These are phyloP conservation scores for Hypoxylon trugodes DNA, from an alignment of 495 filamentous ascomycete genomes.

Conservation along the genomic window DNA sequence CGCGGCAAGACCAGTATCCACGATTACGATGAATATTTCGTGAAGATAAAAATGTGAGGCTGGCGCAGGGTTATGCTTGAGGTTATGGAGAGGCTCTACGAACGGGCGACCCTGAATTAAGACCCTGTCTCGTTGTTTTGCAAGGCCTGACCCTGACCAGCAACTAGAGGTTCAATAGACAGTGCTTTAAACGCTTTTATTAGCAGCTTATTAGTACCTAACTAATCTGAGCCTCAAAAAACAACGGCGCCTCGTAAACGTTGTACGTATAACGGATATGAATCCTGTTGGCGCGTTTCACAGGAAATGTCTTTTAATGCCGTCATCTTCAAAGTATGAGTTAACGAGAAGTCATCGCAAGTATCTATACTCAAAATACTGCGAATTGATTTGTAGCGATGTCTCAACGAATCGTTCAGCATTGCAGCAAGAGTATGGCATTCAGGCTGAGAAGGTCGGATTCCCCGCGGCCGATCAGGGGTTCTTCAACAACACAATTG, in stretches of 20 bases:
- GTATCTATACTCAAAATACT: too few species aligned
- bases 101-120: neutral
- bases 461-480: slow-evolving; percentile 18
- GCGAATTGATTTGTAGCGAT: neutral
- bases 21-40: neutral
- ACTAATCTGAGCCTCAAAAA: slow-evolving; percentile 32
- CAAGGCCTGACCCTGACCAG: slow-evolving; percentile 23
- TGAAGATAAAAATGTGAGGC: neutral
- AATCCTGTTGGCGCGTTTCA: neutral
- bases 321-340: neutral
- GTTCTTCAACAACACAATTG: neutral
- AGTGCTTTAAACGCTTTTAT: slow-evolving; percentile 17
- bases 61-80: neutral
- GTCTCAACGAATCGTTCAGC: too few species aligned
- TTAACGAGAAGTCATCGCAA: too few species aligned
- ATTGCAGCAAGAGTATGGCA: too few species aligned
- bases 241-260: slow-evolving; percentile 2
- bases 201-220: too few species aligned
- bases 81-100: slow-evolving; percentile 1
- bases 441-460: neutral
- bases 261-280: neutral
- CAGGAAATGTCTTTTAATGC: neutral
- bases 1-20: slow-evolving; percentile 16
- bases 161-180: slow-evolving; percentile 8
- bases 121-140: neutral